Evolutionary conservation across 208 protist species (phyloP).

Genomic region (Zelonia costaricensis): DNA sequence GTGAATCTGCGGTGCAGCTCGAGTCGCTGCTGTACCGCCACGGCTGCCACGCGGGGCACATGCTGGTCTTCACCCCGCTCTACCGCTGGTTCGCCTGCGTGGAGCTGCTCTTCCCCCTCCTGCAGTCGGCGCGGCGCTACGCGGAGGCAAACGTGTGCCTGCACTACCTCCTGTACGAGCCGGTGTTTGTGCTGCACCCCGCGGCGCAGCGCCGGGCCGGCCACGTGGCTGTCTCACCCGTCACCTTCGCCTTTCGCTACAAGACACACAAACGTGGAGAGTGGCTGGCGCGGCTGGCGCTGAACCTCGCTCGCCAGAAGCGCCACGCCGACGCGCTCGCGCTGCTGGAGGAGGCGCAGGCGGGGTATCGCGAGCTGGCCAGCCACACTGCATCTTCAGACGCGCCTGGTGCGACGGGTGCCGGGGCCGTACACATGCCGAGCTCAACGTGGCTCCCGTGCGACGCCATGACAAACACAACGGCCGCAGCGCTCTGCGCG

Average conservation of each 20-base stretch:
- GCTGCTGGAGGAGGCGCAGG: slow-evolving; percentile 50
- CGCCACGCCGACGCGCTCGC: slow-evolving; percentile 45
- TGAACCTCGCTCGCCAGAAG: slow-evolving; percentile 55
- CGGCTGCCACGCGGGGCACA: slow-evolving; percentile 57
- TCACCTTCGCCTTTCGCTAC: slow-evolving; percentile 55
- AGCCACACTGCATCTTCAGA: no score
- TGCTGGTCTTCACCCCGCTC: slow-evolving; percentile 69
- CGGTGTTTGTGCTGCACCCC: slow-evolving; percentile 45
- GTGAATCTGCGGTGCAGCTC: slow-evolving; percentile 7
- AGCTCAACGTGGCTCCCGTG: slow-evolving; percentile 4
- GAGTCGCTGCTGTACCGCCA: slow-evolving; percentile 34
- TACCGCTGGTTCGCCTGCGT: slow-evolving; percentile 71
- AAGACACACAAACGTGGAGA: slow-evolving; percentile 59
- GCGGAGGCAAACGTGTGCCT: slow-evolving; percentile 66
- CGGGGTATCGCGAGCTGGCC: slow-evolving; percentile 30
- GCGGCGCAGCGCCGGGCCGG: not conserved
- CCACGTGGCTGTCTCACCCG: slow-evolving; percentile 1
- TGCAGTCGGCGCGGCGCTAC: slow-evolving; percentile 59
- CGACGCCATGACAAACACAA: not conserved
- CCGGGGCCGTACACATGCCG: not conserved
- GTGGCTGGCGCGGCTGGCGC: slow-evolving; percentile 64
- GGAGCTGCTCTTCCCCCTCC: slow-evolving; percentile 58
- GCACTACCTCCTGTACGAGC: slow-evolving; percentile 51
- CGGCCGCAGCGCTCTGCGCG: slow-evolving; percentile 12
- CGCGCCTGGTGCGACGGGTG: not conserved